Evolutionary conservation across 2,329 filamentous ascomycete genomes (phyloP).

Genomic region (Raffaelea ambrosiae): DNA sequence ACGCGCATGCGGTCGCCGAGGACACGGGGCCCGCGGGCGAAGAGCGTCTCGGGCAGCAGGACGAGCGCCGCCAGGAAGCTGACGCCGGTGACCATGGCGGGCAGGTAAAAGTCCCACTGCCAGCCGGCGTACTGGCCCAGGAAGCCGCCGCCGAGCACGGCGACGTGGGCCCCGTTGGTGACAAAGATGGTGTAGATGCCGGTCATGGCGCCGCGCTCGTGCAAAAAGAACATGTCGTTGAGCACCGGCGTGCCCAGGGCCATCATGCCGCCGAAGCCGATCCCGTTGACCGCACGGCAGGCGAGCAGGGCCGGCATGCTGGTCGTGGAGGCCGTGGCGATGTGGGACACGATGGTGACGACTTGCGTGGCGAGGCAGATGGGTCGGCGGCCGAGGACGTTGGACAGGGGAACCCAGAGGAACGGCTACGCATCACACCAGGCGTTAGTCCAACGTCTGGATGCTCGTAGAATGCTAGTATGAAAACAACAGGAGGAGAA

Average conservation of each 20-base stretch:
- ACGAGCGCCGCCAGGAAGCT: conserved; percentile 4
- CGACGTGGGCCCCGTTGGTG: conserved; percentile 11
- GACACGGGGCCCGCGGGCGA: conserved; percentile 6
- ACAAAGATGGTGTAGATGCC: conserved; percentile 12
- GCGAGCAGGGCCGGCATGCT: conserved; percentile 6
- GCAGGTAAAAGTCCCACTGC: conserved; percentile 12
- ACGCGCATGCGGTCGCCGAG: conserved; percentile 3
- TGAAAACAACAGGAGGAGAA: no score
- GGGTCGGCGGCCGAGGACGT: conserved; percentile 16
- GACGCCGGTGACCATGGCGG: conserved; percentile 8
- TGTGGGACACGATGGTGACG: conserved; percentile 7
- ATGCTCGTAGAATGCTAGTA: no score
- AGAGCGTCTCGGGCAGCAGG: conserved; percentile 9
- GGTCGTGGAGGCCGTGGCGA: conserved; percentile 7
- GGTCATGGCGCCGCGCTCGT: conserved; percentile 12
- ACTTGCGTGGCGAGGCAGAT: conserved; percentile 8
- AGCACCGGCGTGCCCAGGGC: conserved; percentile 11
- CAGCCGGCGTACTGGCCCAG: conserved; percentile 10
- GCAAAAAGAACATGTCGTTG: conserved; percentile 13
- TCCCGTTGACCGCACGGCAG: conserved; percentile 11
- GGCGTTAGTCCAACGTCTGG: no score
- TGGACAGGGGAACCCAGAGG: conserved; percentile 8
- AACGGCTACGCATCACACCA: conserved; percentile 8
- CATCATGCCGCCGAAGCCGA: conserved; percentile 12
- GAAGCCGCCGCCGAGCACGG: conserved; percentile 9